A percentile compares a stretch with the other conserved stretches of the same genome.
Conservation (phyloP, 352 stramenopile species). For the Plasmopara viticola region DNA sequence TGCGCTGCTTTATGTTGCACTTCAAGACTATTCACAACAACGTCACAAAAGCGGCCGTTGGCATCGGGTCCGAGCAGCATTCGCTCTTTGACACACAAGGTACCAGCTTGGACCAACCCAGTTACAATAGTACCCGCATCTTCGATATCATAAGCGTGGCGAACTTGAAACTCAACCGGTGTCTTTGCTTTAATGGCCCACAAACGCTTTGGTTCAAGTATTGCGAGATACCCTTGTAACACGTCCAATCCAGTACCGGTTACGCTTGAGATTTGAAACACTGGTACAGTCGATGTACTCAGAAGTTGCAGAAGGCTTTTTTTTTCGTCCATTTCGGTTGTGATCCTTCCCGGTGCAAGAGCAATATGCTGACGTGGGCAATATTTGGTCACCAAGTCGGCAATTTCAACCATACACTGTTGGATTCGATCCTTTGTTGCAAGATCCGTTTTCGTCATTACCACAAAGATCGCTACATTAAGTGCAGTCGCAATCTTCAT, state of each 20-base stretch:
- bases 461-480: conserved; percentile 67
- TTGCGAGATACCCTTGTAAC: conserved; percentile 50
- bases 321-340: conserved; percentile 8
- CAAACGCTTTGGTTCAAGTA: conserved; percentile 54
- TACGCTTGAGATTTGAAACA: conserved; percentile 63
- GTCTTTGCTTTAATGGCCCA: conserved; percentile 48
- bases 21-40: conserved; percentile 70
- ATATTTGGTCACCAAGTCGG: conserved; percentile 32
- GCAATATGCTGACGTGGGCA: conserved; percentile 23
- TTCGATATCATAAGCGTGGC: conserved; percentile 70
- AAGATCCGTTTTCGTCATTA: conserved; percentile 73
- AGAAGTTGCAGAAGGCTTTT: conserved; percentile 6
- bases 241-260: conserved; percentile 44
- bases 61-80: conserved; percentile 63
- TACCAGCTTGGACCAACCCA: conserved; percentile 64
- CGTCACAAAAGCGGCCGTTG: conserved; percentile 54
- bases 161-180: conserved; percentile 70
- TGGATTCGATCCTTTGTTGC: conserved; percentile 39
- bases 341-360: conserved; percentile 4
- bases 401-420: conserved; percentile 40
- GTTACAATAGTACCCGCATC: conserved; percentile 63
- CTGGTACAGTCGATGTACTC: conserved; percentile 26
- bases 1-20: conserved; percentile 64
- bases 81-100: conserved; percentile 47
- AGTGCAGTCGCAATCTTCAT: conserved; percentile 72